phyloP scores from a whole-genome alignment of 2,329 filamentous ascomycete genomes.

The Penicillium janthinellum region DNA sequence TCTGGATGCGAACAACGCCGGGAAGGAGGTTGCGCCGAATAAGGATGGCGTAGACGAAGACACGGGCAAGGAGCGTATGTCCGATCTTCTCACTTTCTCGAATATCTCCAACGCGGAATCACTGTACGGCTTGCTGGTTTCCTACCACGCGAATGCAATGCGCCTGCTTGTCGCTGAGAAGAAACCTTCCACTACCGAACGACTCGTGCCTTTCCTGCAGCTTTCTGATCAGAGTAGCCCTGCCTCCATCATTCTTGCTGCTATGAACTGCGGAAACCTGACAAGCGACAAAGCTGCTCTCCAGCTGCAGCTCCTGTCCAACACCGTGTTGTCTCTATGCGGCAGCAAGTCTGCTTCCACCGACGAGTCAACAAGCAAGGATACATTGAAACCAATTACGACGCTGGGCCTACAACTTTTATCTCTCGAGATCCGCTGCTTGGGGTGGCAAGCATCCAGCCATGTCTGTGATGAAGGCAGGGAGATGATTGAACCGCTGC shows the following conservation, averaged over 20 bases:
- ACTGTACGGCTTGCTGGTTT: slow-evolving; percentile 37
- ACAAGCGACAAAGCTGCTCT: slow-evolving; percentile 44
- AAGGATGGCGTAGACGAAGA: slow-evolving; percentile 30
- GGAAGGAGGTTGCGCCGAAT: slow-evolving; percentile 19
- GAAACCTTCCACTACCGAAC: slow-evolving; percentile 36
- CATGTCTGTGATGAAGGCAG: slow-evolving; percentile 45
- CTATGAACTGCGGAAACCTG: slow-evolving; percentile 39
- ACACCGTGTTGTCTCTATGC: slow-evolving; percentile 41
- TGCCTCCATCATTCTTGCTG: slow-evolving; percentile 41
- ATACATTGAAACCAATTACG: slow-evolving; percentile 33
- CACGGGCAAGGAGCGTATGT: slow-evolving; percentile 38
- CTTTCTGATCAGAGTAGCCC: slow-evolving; percentile 42
- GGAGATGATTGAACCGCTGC: slow-evolving; percentile 49
- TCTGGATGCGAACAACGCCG: slow-evolving; percentile 26
- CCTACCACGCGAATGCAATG: slow-evolving; percentile 45
- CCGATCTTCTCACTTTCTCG: slow-evolving; percentile 40
- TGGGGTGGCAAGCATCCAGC: slow-evolving; percentile 46
- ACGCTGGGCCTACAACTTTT: slow-evolving; percentile 44
- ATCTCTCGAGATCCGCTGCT: slow-evolving; percentile 43
- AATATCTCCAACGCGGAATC: slow-evolving; percentile 30
- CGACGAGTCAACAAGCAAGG: slow-evolving; percentile 19
- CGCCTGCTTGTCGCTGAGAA: slow-evolving; percentile 41
- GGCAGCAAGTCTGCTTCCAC: slow-evolving; percentile 22
- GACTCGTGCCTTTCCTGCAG: slow-evolving; percentile 34
- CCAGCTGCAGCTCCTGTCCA: slow-evolving; percentile 49